Evolutionary conservation across 1,284 basidiomycete species (phyloP).

Genomic region (Earliella scabrosa): DNA sequence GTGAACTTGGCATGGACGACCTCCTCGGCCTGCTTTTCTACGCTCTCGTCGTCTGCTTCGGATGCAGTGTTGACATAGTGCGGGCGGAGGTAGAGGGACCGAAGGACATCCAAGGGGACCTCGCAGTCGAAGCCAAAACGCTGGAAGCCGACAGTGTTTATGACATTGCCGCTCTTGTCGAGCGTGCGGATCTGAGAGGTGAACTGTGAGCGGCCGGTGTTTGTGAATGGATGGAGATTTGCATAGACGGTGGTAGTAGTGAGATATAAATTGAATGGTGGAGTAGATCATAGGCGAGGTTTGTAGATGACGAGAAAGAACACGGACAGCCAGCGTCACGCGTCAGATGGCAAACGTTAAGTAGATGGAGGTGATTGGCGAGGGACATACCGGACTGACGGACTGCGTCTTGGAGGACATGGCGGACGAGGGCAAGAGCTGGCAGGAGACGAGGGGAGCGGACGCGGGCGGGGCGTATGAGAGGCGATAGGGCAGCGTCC

Average conservation of each 20-base stretch:
- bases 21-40: slow-evolving; percentile 39
- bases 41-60: slow-evolving; percentile 40
- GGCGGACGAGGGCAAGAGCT: slow-evolving; percentile 13
- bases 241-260: background rate
- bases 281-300: background rate
- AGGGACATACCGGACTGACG: slow-evolving; percentile 12
- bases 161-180: slow-evolving; percentile 78
- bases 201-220: slow-evolving; percentile 7
- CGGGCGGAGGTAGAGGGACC: slow-evolving; percentile 85
- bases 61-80: slow-evolving; percentile 66
- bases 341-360: slow-evolving; percentile 10
- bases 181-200: slow-evolving; percentile 56
- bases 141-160: slow-evolving; percentile 78
- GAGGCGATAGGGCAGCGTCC: background rate
- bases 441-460: slow-evolving; percentile 5
- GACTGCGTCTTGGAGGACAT: slow-evolving; percentile 19
- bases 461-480: slow-evolving; percentile 9
- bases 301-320: slow-evolving; percentile 4
- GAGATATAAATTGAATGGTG: too few species aligned
- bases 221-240: background rate
- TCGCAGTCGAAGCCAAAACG: slow-evolving; percentile 89
- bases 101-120: slow-evolving; percentile 78
- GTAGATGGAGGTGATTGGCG: background rate
- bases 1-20: slow-evolving; percentile 59
- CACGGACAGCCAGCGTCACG: slow-evolving; percentile 10